These are phyloP conservation scores for Talaromyces nanjingensis DNA, from an alignment of 495 filamentous ascomycete genomes.

Conservation along the genomic window DNA sequence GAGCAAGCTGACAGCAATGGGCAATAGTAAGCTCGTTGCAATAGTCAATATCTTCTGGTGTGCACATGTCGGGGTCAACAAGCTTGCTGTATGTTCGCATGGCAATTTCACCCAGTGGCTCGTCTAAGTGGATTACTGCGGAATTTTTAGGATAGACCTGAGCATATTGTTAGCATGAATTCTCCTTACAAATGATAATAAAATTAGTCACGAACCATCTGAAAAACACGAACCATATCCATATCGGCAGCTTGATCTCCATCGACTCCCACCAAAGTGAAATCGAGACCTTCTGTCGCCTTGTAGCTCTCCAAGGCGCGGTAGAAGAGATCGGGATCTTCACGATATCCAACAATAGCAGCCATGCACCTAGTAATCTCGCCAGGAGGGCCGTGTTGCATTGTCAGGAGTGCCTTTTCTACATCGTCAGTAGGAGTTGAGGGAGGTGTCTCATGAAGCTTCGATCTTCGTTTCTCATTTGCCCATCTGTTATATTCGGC, in stretches of 20 bases:
- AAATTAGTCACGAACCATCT: neutral
- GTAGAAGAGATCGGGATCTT: slow-evolving; percentile 23
- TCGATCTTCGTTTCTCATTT: slow-evolving; percentile 15
- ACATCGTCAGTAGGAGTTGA: slow-evolving; percentile 11
- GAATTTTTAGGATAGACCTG: slow-evolving; percentile 20
- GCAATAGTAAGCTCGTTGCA: slow-evolving; percentile 18
- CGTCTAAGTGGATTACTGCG: slow-evolving; percentile 22
- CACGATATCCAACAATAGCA: slow-evolving; percentile 27
- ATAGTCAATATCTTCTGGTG: slow-evolving; percentile 12
- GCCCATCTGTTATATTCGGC: slow-evolving; percentile 21
- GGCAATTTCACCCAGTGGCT: slow-evolving; percentile 23
- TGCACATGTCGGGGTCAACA: slow-evolving; percentile 13
- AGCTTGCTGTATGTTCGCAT: slow-evolving; percentile 23
- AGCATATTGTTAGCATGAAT: neutral
- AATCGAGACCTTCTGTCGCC: slow-evolving; percentile 17
- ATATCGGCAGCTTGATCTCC: slow-evolving; percentile 22
- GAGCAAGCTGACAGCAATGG: slow-evolving; percentile 22
- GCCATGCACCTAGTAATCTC: slow-evolving; percentile 20
- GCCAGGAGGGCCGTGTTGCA: neutral
- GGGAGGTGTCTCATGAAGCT: neutral
- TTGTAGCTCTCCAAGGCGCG: slow-evolving; percentile 27
- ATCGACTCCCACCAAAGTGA: slow-evolving; percentile 25
- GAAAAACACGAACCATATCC: slow-evolving; percentile 28
- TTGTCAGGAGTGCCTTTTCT: slow-evolving; percentile 13
- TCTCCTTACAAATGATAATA: neutral